Evolutionary conservation across 140 eudicot species (phyloP), one percentile per base, ranked within the genome.

Genomic region (Oenanthe javanica): DNA sequence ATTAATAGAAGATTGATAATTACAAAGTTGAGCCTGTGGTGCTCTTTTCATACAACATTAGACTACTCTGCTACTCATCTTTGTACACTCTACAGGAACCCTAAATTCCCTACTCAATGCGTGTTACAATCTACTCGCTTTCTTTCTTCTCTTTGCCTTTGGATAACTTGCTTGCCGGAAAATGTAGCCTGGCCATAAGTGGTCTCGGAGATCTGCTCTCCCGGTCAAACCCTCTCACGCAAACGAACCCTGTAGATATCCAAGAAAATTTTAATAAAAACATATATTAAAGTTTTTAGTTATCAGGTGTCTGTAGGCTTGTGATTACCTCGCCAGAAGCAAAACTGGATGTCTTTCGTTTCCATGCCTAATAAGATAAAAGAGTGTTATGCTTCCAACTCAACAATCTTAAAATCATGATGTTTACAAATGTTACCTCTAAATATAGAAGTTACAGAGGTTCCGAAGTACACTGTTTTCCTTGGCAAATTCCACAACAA

Each of bases 401-500:
- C 18, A 49, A 27, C 36, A 27, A 76, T 72, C 36, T 49, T 18
- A 4, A 14, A 74, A 2, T 45, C 57, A 47, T 1, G 16, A 18
- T 11, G 59, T 1, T 45, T 23, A 12, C 50, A 47, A 9, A 66
- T 78, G 71, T 81, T 89, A 93, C 99, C 99, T 89, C 86, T 96
- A 80, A 96, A 96, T 49, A 96, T 91, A 9, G 99, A 87, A 42
- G 99, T 97, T 77, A 96, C 83, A 8, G 99, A 96, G 52, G 99
- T 96, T 73, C 99, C 99, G 81, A 96, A 96, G 78, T 83, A 96
- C 78, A 96, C 99, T 11, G 94, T 96, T 84, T 97, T 85, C 82
- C 99, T 85, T 70, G 96, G 96, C 87, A 96, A 87, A 82, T 89
- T 91, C 99, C 99, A 96, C 80, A 96, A 66, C 99, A 92, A 96